Conservation (phyloP, 1,139 yeast species). For the Geotrichum cucujoidarum region DNA sequence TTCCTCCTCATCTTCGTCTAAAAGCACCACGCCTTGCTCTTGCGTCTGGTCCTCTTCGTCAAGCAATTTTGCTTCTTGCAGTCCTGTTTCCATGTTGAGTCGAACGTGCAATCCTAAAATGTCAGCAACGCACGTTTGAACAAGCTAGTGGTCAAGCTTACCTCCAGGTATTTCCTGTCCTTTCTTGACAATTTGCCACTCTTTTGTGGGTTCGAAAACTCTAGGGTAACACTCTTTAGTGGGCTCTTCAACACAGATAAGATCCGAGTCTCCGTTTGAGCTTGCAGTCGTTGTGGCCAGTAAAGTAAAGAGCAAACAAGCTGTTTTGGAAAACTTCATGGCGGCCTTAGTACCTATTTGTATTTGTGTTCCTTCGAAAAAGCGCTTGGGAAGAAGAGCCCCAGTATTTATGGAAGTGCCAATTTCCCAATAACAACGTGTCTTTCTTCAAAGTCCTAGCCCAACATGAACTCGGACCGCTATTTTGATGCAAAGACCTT, state of each 20-base stretch:
- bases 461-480: slow-evolving; percentile 11
- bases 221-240: slow-evolving; percentile 41
- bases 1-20: slow-evolving; percentile 8
- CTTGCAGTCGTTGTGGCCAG: slow-evolving; percentile 3
- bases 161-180: slow-evolving; percentile 61
- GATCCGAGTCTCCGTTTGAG: slow-evolving; percentile 1
- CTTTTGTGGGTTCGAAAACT: slow-evolving; percentile 52
- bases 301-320: slow-evolving; percentile 4
- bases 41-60: slow-evolving; percentile 20
- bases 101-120: slow-evolving; percentile 69
- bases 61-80: slow-evolving; percentile 58
- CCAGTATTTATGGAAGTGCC: too few species aligned
- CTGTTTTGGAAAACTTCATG: slow-evolving; percentile 5
- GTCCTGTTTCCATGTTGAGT: slow-evolving; percentile 61
- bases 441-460: too few species aligned
- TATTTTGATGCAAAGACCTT: slow-evolving; percentile 7
- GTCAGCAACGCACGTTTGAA: too few species aligned
- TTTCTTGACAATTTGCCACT: slow-evolving; percentile 65
- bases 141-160: too few species aligned
- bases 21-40: too few species aligned
- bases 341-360: too few species aligned
- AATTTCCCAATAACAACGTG: not conserved
- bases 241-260: slow-evolving; percentile 30
- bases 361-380: not conserved
- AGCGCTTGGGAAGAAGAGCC: not conserved